Evolutionary conservation across 2,329 filamentous ascomycete genomes (phyloP).

Genomic region (Dothistroma septosporum): DNA sequence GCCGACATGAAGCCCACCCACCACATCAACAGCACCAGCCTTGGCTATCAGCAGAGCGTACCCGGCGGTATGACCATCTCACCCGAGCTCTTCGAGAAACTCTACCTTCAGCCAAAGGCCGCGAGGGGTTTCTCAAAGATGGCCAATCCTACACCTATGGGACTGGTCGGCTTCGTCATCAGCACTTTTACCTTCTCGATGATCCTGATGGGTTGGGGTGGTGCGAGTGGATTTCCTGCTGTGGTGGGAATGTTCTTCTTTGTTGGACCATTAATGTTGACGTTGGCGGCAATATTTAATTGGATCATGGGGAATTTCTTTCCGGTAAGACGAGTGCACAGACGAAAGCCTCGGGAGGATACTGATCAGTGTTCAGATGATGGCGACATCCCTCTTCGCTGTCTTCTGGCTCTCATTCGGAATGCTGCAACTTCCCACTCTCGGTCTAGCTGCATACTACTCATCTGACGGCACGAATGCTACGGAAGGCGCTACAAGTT

Average conservation of each 20-base stretch:
- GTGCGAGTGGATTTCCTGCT: constrained; percentile 35
- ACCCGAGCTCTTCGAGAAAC: constrained; percentile 32
- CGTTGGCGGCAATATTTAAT: constrained; percentile 49
- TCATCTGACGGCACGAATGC: constrained; percentile 38
- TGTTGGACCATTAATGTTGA: constrained; percentile 46
- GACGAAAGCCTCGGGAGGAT: neutral
- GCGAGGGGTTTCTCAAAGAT: constrained; percentile 24
- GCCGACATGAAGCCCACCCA: constrained; percentile 3
- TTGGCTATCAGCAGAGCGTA: neutral
- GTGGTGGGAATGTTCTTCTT: constrained; percentile 43
- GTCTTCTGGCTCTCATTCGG: constrained; percentile 55
- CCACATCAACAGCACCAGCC: constrained; percentile 1
- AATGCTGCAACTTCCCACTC: constrained; percentile 48
- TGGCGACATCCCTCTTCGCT: constrained; percentile 45
- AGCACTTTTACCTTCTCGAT: constrained; percentile 40
- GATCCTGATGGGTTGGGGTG: constrained; percentile 40
- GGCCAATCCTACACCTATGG: constrained; percentile 31
- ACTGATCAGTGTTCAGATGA: constrained; percentile 11
- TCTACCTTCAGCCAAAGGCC: constrained; percentile 31
- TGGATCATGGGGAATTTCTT: constrained; percentile 53
- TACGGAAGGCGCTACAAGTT: constrained; percentile 42
- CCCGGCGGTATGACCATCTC: constrained; percentile 24
- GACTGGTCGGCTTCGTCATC: constrained; percentile 38
- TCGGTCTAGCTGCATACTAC: constrained; percentile 46
- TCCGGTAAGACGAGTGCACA: constrained; percentile 19